Percentiles rank a stretch among this genome's conserved stretches.
These are phyloP conservation scores for Elongisporangium undulatum DNA, from an alignment of 352 stramenopile species.

Conservation along the genomic window DNA sequence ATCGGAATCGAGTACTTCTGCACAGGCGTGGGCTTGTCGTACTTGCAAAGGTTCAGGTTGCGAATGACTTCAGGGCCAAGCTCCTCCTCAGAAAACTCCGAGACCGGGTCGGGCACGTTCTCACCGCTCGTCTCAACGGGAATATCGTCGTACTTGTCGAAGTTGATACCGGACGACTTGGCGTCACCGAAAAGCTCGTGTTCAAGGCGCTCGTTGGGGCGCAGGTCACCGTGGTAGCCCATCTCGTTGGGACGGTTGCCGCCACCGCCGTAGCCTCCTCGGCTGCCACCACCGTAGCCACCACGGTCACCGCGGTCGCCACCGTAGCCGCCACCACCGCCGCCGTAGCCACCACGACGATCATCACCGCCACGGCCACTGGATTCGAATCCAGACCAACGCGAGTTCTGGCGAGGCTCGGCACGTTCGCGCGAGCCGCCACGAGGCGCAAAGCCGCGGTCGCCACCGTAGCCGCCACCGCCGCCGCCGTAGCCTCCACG, in stretches of 20 bases:
- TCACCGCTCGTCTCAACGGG: conserved; percentile 95
- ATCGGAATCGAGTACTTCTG: conserved; percentile 99
- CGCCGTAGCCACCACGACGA: conserved; percentile 19
- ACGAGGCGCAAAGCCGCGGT: conserved; percentile 11
- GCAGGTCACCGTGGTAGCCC: conserved; percentile 95
- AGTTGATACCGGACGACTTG: conserved; percentile 97
- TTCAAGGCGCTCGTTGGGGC: conserved; percentile 90
- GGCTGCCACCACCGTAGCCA: conserved; percentile 14
- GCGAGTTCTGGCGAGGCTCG: conserved; percentile 39
- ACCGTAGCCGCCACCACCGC: conserved; percentile 17
- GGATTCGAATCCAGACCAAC: conserved; percentile 52
- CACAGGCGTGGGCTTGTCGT: conserved; percentile 96
- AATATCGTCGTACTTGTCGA: conserved; percentile 99
- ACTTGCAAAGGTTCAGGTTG: conserved; percentile 93
- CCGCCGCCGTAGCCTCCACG: conserved; percentile 26
- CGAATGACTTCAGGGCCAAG: conserved; percentile 91
- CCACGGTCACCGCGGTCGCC: conserved; percentile 14
- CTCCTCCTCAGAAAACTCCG: conserved; percentile 83
- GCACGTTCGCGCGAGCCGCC: conserved; percentile 29
- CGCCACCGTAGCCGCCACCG: conserved; percentile 19
- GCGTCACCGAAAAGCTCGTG: conserved; percentile 90
- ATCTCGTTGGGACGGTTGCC: conserved; percentile 89
- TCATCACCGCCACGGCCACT: conserved; percentile 24
- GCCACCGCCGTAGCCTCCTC: conserved; percentile 43
- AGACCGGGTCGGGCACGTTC: conserved; percentile 91